Evolutionary conservation across 2,329 filamentous ascomycete genomes (phyloP).

Genomic region (Juglanconis sp.): DNA sequence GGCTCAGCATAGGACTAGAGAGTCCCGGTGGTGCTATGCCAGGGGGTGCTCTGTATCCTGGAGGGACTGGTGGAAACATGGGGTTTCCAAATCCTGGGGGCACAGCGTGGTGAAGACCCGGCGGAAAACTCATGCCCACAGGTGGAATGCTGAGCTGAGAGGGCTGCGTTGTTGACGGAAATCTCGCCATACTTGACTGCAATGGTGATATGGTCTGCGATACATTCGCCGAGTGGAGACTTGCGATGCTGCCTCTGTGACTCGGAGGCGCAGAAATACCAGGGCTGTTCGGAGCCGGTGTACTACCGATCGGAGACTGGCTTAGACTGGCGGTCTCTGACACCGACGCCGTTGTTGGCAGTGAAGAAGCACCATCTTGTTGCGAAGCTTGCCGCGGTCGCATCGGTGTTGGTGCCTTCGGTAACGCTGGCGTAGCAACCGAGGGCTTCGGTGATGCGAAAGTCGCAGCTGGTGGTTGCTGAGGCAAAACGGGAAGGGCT

Average conservation of each 20-base stretch:
- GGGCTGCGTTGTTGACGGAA: slow-evolving; percentile 26
- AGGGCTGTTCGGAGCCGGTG: slow-evolving; percentile 63
- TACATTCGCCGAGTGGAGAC: slow-evolving; percentile 20
- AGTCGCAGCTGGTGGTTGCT: slow-evolving; percentile 53
- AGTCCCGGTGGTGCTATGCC: slow-evolving; percentile 52
- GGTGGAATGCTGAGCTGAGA: slow-evolving; percentile 54
- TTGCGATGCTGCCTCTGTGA: slow-evolving; percentile 54
- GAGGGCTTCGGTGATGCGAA: slow-evolving; percentile 77
- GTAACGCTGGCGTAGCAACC: slow-evolving; percentile 74
- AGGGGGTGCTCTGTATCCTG: slow-evolving; percentile 42
- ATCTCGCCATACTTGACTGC: slow-evolving; percentile 45
- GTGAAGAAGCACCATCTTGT: slow-evolving; percentile 67
- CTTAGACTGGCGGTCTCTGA: slow-evolving; percentile 56
- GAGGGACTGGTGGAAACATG: slow-evolving; percentile 38
- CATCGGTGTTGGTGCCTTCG: slow-evolving; percentile 78
- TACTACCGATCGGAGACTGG: slow-evolving; percentile 57
- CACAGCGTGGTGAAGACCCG: slow-evolving; percentile 34
- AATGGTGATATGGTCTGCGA: slow-evolving; percentile 63
- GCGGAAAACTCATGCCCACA: slow-evolving; percentile 56
- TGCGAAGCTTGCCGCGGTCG: slow-evolving; percentile 76
- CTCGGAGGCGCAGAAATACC: slow-evolving; percentile 60
- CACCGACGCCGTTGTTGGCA: slow-evolving; percentile 64
- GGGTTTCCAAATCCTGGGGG: slow-evolving; percentile 53
- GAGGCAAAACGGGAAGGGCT: slow-evolving; percentile 53
- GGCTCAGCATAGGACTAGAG: slow-evolving; percentile 37